These are phyloP conservation scores for Lepidium didymum DNA, from an alignment of 345 rosid genomes.

Conservation along the genomic window DNA sequence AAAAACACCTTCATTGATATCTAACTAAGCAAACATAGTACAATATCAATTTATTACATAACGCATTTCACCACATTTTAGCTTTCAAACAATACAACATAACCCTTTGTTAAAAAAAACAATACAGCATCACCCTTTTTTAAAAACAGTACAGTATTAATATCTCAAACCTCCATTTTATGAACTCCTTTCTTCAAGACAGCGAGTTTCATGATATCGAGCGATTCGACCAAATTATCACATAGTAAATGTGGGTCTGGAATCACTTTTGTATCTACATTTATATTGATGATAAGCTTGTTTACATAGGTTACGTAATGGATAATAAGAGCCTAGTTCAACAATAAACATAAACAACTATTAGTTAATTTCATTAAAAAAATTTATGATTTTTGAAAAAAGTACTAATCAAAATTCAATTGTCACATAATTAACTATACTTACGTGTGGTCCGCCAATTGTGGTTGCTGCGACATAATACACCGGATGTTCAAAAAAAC, in stretches of 20 bases:
- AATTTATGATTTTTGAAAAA: neutral
- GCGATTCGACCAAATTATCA: slow-evolving; percentile 44
- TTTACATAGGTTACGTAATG: slow-evolving; percentile 61
- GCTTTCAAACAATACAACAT: neutral
- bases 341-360: slow-evolving; percentile 27
- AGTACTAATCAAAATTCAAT: neutral
- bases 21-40: neutral
- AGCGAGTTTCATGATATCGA: slow-evolving; percentile 35
- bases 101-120: too few species aligned
- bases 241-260: slow-evolving; percentile 52
- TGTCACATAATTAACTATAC: neutral
- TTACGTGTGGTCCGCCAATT: slow-evolving; percentile 47
- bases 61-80: neutral
- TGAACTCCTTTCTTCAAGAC: neutral
- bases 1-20: neutral
- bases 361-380: neutral
- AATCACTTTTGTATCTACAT: slow-evolving; percentile 51
- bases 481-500: slow-evolving; percentile 39
- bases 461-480: slow-evolving; percentile 45
- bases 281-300: slow-evolving; percentile 43
- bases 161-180: neutral
- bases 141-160: neutral
- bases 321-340: slow-evolving; percentile 56
- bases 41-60: neutral
- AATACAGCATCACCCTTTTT: neutral